Conservation (phyloP, 495 filamentous ascomycete genomes). For the Elasticomyces elasticus region DNA sequence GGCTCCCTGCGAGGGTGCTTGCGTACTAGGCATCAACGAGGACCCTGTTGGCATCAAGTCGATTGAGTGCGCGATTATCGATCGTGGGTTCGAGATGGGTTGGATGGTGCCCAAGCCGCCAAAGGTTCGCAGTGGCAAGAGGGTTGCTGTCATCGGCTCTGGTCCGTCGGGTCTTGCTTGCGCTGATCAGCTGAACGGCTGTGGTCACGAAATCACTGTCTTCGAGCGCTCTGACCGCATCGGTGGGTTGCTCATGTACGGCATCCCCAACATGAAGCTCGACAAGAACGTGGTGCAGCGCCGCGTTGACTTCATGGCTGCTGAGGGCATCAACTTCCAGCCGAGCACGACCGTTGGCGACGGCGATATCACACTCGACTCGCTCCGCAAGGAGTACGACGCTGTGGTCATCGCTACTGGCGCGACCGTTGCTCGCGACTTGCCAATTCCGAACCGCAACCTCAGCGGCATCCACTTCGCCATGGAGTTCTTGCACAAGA, state of each 20-base stretch:
- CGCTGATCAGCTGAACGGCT: slow-evolving; percentile 93
- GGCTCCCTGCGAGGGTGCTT: slow-evolving; percentile 94
- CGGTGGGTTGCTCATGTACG: slow-evolving; percentile 95
- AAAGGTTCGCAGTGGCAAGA: slow-evolving; percentile 77
- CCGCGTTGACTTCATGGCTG: slow-evolving; percentile 90
- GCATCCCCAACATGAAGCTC: slow-evolving; percentile 99
- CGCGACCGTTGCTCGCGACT: slow-evolving; percentile 90
- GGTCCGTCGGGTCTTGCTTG: slow-evolving; percentile 85
- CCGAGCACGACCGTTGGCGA: slow-evolving; percentile 70
- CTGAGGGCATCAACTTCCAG: slow-evolving; percentile 78
- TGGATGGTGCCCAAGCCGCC: slow-evolving; percentile 93
- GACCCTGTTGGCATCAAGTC: slow-evolving; percentile 98
- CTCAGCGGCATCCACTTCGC: slow-evolving; percentile 93
- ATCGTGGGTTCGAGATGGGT: slow-evolving; percentile 97
- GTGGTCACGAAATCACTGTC: slow-evolving; percentile 82
- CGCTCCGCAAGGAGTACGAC: slow-evolving; percentile 67
- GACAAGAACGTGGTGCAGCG: slow-evolving; percentile 98
- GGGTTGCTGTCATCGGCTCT: slow-evolving; percentile 84
- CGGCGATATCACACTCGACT: slow-evolving; percentile 60
- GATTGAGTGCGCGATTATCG: slow-evolving; percentile 98
- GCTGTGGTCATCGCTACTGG: slow-evolving; percentile 95
- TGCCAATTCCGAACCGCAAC: slow-evolving; percentile 85
- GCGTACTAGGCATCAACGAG: slow-evolving; percentile 96
- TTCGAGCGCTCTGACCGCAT: slow-evolving; percentile 92
- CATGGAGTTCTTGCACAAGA: slow-evolving; percentile 97